phyloP scores from a whole-genome alignment of 2,329 filamentous ascomycete genomes.

The Colletotrichum abscissum region DNA sequence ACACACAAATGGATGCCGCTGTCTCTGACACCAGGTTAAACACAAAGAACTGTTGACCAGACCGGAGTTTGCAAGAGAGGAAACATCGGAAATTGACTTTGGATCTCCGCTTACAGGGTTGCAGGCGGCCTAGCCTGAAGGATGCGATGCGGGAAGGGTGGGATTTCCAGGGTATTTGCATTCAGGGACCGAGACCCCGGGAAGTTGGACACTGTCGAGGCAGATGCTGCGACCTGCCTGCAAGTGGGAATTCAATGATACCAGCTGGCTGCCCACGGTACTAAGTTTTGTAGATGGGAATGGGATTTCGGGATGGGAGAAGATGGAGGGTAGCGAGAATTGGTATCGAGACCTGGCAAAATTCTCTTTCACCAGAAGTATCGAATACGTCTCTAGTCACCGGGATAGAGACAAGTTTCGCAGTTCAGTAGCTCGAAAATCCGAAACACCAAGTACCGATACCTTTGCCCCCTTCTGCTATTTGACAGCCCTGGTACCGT shows the following conservation, averaged over 20 bases:
- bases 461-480: neutral
- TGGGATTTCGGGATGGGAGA: neutral
- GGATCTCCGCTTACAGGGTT: neutral
- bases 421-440: neutral
- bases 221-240: neutral
- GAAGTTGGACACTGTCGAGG: neutral
- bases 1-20: neutral
- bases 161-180: constrained; percentile 4
- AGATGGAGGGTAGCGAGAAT: neutral
- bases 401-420: neutral
- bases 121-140: neutral
- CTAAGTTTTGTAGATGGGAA: neutral
- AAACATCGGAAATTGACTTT: neutral
- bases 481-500: neutral
- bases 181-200: neutral
- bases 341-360: too few species aligned
- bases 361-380: neutral
- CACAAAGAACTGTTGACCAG: neutral
- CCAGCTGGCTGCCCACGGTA: neutral
- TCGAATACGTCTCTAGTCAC: neutral
- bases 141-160: neutral
- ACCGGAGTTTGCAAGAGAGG: neutral
- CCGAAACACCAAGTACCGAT: neutral
- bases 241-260: neutral
- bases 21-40: neutral